Evolutionary conservation across 345 rosid species (phyloP), one percentile per base, ranked within the genome.

Genomic region (Pistacia atlantica): DNA sequence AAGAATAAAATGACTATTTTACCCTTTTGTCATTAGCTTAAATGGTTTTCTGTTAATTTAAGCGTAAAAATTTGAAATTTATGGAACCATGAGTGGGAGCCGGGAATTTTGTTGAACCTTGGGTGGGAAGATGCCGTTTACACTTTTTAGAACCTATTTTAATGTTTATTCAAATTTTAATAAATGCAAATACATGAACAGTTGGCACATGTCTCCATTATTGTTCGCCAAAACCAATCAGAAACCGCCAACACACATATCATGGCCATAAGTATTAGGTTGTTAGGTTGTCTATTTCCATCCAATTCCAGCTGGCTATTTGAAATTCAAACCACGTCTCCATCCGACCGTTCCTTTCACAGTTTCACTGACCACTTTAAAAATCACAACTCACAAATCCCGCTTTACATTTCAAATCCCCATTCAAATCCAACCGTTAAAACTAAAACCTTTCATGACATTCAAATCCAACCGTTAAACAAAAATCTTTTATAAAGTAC

Each of bases 401-500:
- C 55, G 20, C 8, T 10, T 75, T 64, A 20, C 3, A 62, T 46
- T 42, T 42, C 46, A 42, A 42, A 42, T 5, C 6, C 46, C 6
- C 46, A 42, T 42, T 42, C 8, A 31, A 48, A 78, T 51, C 75
- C 56, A 49, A 31, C 78, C 78, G 75, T 79, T 73, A 9, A 55
- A 59, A 42, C 38, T 4, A 52, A 18, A 20, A 8, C 48, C 13
- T 66, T 33, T 77, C 72, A 80, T 80, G 76, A 80, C 33, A 31
- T 31, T 31, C 33, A 28, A 46, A 78, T 48, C 74, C 62, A 48
- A 28, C 78, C 78, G 78, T 79, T 78, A 9, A 46, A 28, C 42
- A 12, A 55, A n/a, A 25, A 5, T 33, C 16, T 67, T 35, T 77
- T 80, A 80, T 80, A 80, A 80, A 80, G 59, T 42, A 42, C 80